Evolutionary conservation across 306 rosid genomes (phyloP), one percentile per base, ranked within the genome.

Genomic region (Calophaca sinica): DNA sequence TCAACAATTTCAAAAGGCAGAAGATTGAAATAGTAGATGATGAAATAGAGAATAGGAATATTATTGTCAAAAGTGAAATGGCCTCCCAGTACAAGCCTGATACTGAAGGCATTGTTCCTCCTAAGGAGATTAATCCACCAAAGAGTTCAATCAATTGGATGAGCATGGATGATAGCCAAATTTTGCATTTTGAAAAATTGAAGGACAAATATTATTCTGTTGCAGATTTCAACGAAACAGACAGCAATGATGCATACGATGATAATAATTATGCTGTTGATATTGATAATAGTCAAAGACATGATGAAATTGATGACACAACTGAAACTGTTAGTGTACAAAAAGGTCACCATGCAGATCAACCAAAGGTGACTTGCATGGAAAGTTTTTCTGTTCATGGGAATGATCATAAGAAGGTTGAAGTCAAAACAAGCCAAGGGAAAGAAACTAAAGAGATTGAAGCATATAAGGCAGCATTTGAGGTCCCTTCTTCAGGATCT

Each of bases 161-260:
- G 91, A 87, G 88, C 89, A 82, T 81, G 87, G 94, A 87, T 55
- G 91, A 90, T 53, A 88, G 79, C 26, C 92, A 86, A 74, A 77
- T 72, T 68, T 69, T 80, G 59, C 67, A 52, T 42, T 65, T 9
- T 50, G 93, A 79, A 63, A 93, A 79, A 44, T 52, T 73, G 5
- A 87, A 84, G 80, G 88, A 87, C 33, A 20, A 20, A 0, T 35
- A 60, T 44, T 79, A 88, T 36, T 78, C 81, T 52, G 29, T 61
- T 13, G 86, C 84, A 80, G 86, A 86, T 44, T 82, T 60, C 39
- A 88, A 76, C 67, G 84, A 86, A 77, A 72, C 86, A 50, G 89
- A 89, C 2, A 86, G 89, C 70, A 87, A 87, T 28, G 86, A 86
- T 59, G 87, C 66, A 12, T 87, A 79, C 51, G 82, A 80, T 42